phyloP scores from a whole-genome alignment of 106 monocot species.

The Xerophyta viscosa region DNA sequence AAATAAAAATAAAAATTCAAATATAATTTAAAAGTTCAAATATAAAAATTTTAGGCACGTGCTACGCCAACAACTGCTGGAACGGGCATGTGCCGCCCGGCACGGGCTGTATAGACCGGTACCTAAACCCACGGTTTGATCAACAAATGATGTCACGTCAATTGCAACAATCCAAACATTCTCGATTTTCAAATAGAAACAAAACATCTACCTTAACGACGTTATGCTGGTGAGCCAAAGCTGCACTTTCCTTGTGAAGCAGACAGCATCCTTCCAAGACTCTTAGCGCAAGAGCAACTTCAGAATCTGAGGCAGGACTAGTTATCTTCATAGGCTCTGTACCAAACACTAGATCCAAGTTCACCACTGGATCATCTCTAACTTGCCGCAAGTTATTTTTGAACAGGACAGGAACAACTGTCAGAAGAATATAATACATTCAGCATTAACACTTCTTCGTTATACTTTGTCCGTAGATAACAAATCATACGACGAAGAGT shows the following conservation, averaged over 20 bases:
- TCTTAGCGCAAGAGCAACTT: conserved; percentile 90
- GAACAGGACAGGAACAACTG: conserved; percentile 98
- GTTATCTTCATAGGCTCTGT: conserved; percentile 76
- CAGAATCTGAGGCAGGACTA: conserved; percentile 72
- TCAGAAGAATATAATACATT: neutral
- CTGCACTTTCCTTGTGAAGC: conserved; percentile 56
- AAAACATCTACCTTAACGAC: conserved; percentile 60
- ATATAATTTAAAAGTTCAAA: too few relatives aligned
- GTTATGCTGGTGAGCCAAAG: conserved; percentile 54
- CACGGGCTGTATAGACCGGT: too few relatives aligned
- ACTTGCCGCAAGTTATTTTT: conserved; percentile 49
- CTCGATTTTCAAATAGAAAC: neutral
- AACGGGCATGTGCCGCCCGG: too few relatives aligned
- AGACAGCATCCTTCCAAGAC: conserved; percentile 97
- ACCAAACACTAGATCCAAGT: conserved; percentile 70
- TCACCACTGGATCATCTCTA: conserved; percentile 51
- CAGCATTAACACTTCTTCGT: neutral
- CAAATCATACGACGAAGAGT: neutral
- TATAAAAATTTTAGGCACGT: too few relatives aligned
- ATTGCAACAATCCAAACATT: neutral
- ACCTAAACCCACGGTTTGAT: too few relatives aligned
- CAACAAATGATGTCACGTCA: neutral
- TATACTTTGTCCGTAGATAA: too few relatives aligned
- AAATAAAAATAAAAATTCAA: too few relatives aligned
- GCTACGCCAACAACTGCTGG: too few relatives aligned